Base-by-base conservation (phyloP, 305 asterid species). In the Petunia hybrid region DNA sequence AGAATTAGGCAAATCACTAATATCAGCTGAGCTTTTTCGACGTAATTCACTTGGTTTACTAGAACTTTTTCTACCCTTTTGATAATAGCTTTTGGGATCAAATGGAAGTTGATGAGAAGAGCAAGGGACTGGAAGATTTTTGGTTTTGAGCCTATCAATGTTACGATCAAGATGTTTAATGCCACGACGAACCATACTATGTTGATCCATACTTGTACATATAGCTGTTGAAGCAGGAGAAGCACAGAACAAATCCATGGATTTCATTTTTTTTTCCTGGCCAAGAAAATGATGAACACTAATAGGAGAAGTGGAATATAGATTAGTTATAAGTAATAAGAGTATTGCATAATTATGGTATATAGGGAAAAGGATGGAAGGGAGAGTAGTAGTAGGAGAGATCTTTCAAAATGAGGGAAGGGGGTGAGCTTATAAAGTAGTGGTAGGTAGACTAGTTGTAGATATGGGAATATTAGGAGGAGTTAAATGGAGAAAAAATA, bases 191-290 rank as follows among this genome's bases (percentile, higher is more conserved):
- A 85, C 86, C 57, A 89, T 83, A 83, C 91, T 81, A 6, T 88
- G 89, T 53, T 86, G 91, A 74, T 93, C 93, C 87, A 84, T 89
- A 93, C 91, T 89, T 12, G 98, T 89, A 51, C 98, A 93, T 84
- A 95, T 90, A 46, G 99, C 97, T 13, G 99, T 95, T 57, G 99
- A 91, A 8, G 95, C 92, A 1, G 94, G 99, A 0, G 98, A 95
- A 81, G 97, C 91, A 68, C 99, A 95, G 68, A 95, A 93, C 0
- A 95, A 62, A 8, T 93, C 97, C n/a, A 89, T 83, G 80, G 97
- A 75, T 85, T 93, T 95, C 97, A 95, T 93, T 36, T 7, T 36
- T 51, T 36, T 53, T 36, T 6, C 4, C 31, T 22, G n/a, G 22
- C n/a, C 46, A 53, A 74, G 64, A 74, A 74, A 22, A 74, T 51